A percentile compares a stretch with the other conserved stretches of the same genome.
Evolutionary conservation across 192 early-diverging fungal genomes (phyloP).

Genomic region (Chytriomyces sp.): DNA sequence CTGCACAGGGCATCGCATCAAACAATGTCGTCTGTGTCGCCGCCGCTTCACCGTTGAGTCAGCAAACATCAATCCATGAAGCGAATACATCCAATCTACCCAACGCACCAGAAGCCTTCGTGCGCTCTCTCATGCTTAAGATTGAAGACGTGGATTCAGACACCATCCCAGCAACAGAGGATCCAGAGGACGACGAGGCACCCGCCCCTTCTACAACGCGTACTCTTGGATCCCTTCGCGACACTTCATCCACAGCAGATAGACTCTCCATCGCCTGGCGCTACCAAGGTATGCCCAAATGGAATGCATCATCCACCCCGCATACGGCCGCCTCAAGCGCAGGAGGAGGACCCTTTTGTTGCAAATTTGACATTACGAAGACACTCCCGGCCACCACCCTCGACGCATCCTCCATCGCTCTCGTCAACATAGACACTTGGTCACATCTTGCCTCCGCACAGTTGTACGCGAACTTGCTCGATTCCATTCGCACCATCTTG

Average conservation of each 20-base stretch:
- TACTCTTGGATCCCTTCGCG: conserved; percentile 34
- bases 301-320: conserved; percentile 40
- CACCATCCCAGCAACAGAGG: conserved; percentile 44
- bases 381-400: conserved; percentile 61
- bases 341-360: conserved; percentile 60
- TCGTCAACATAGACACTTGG: conserved; percentile 29
- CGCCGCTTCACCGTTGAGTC: conserved; percentile 15
- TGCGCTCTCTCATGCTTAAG: conserved; percentile 63
- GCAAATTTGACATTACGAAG: conserved; percentile 85
- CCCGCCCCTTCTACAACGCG: background rate
- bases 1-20: conserved; percentile 80
- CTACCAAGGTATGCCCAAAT: conserved; percentile 80
- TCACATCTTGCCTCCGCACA: background rate
- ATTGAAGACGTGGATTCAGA: conserved; percentile 56
- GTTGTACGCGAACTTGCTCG: conserved; percentile 39
- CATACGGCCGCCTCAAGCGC: background rate
- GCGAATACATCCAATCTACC: conserved; percentile 53
- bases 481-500: conserved; percentile 58
- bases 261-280: conserved; percentile 93
- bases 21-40: conserved; percentile 73
- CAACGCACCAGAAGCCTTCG: conserved; percentile 55
- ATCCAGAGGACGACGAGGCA: conserved; percentile 12
- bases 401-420: conserved; percentile 27
- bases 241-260: conserved; percentile 48
- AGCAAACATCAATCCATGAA: background rate